phyloP scores from a whole-genome alignment of 805 yeast genomes.

The Barnettozyma sucrosica region DNA sequence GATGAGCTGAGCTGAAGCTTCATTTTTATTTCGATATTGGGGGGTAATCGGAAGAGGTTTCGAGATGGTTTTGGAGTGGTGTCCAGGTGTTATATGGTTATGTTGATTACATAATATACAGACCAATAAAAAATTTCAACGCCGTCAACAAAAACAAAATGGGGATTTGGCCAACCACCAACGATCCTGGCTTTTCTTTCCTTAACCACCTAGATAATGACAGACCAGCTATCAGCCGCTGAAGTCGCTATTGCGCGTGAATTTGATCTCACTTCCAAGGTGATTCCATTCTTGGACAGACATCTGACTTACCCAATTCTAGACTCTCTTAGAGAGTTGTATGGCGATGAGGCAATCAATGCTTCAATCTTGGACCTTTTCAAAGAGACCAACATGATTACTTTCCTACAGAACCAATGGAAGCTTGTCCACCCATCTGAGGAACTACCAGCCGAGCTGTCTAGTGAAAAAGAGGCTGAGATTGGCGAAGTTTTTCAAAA shows the following conservation, averaged over 20 bases:
- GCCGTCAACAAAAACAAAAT: too few relatives aligned
- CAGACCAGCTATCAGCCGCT: conserved; percentile 21
- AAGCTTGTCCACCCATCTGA: conserved; percentile 33
- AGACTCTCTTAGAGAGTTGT: conserved; percentile 40
- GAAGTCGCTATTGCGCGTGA: conserved; percentile 40
- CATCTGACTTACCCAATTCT: conserved; percentile 51
- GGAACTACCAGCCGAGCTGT: conserved; percentile 37
- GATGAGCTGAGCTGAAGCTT: too few relatives aligned
- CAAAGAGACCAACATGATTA: conserved; percentile 52
- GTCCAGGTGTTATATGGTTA: background rate
- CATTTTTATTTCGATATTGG: too few relatives aligned
- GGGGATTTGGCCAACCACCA: background rate
- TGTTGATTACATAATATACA: background rate
- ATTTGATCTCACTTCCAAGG: conserved; percentile 48
- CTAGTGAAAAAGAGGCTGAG: conserved; percentile 34
- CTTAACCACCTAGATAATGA: conserved; percentile 11
- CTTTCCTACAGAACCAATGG: conserved; percentile 42
- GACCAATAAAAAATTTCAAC: background rate
- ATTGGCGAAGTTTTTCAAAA: conserved; percentile 26
- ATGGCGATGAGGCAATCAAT: conserved; percentile 40
- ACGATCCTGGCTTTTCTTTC: background rate
- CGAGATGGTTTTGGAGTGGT: background rate
- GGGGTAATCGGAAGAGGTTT: too few relatives aligned
- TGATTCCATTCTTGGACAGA: conserved; percentile 56
- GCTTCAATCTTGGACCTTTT: conserved; percentile 46